A percentile compares a stretch with the other conserved stretches of the same genome.
These are phyloP conservation scores for Leccinum truebloodii DNA, from an alignment of 768 basidiomycete species.

Conservation along the genomic window DNA sequence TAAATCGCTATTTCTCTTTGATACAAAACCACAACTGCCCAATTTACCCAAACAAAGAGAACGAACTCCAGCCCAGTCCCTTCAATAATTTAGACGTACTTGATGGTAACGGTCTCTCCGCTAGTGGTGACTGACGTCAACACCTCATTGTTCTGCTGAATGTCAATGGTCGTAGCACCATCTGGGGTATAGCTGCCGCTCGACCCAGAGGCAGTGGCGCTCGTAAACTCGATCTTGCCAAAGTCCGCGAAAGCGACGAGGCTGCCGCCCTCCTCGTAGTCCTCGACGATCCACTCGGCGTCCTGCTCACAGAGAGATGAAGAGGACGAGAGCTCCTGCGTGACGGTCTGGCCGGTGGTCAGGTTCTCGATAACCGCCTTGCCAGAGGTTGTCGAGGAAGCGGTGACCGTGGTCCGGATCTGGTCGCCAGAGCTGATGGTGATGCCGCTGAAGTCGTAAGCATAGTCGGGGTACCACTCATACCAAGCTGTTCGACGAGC, in stretches of 20 bases:
- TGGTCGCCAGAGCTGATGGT: neutral
- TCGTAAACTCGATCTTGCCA: neutral
- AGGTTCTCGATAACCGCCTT: neutral
- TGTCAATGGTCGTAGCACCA: neutral
- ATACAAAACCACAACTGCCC: neutral
- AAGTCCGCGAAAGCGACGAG: neutral
- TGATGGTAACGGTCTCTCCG: neutral
- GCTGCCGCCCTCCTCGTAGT: neutral
- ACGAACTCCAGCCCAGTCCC: neutral
- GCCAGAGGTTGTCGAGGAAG: neutral
- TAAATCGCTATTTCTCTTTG: neutral
- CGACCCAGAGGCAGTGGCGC: too few species aligned
- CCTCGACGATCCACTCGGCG: neutral
- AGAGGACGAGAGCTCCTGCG: neutral
- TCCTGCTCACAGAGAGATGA: neutral
- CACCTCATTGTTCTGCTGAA: neutral
- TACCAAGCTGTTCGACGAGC: neutral
- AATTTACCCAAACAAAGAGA: neutral
- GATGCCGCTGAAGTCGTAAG: neutral
- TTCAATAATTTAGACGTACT: neutral
- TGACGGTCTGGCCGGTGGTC: neutral
- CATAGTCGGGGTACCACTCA: neutral
- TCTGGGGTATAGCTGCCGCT: too few species aligned
- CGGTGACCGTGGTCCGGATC: neutral
- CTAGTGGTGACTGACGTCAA: neutral